A percentile compares a stretch with the other conserved stretches of the same genome.
phyloP scores from a whole-genome alignment of 139 green algal species.

The Coelastrella sp. region DNA sequence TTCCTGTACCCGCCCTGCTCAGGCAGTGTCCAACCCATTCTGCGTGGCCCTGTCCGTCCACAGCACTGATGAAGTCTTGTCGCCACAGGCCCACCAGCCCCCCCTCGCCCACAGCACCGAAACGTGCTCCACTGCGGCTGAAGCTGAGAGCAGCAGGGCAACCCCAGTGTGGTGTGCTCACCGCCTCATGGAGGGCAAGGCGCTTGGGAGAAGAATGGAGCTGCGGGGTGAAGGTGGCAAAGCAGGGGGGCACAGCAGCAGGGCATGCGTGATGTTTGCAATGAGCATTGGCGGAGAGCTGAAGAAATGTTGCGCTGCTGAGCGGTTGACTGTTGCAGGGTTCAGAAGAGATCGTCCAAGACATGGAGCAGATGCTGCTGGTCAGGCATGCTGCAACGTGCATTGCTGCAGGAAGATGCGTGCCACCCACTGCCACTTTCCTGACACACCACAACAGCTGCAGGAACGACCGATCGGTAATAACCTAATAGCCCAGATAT shows the following conservation, averaged over 20 bases:
- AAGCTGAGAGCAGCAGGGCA: conserved; percentile 67
- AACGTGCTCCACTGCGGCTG: conserved; percentile 71
- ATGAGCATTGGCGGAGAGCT: too few relatives aligned
- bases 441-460: too few relatives aligned
- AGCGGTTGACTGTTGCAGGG: too few relatives aligned
- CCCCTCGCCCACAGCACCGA: conserved; percentile 79
- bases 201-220: neutral
- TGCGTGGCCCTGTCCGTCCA: conserved; percentile 69
- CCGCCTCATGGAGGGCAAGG: conserved; percentile 18
- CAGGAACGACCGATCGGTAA: too few relatives aligned
- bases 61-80: conserved; percentile 64
- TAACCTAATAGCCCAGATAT: too few relatives aligned
- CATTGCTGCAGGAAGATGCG: too few relatives aligned
- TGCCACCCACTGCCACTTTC: too few relatives aligned
- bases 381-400: too few relatives aligned
- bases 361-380: too few relatives aligned
- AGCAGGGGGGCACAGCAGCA: neutral
- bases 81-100: conserved; percentile 84
- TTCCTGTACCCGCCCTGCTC: conserved; percentile 58
- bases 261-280: neutral
- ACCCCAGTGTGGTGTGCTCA: conserved; percentile 48
- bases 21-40: conserved; percentile 82
- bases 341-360: too few relatives aligned
- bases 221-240: neutral
- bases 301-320: too few relatives aligned